These are phyloP conservation scores for Noccaea caerulescens DNA, from an alignment of 345 rosid species.

Conservation along the genomic window DNA sequence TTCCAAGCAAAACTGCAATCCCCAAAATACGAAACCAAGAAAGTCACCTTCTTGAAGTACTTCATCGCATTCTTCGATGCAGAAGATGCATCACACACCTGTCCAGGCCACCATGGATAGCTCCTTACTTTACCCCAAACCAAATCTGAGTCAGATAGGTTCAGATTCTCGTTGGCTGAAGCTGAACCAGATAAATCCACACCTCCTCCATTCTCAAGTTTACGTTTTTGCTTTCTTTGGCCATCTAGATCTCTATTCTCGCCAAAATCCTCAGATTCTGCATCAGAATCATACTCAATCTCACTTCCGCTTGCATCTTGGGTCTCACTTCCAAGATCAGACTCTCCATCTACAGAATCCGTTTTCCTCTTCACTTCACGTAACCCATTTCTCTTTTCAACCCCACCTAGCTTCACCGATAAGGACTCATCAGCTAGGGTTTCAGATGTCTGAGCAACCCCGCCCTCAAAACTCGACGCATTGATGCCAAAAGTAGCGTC, in stretches of 20 bases:
- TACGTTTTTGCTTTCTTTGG: slow-evolving; percentile 33
- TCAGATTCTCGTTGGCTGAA: slow-evolving; percentile 11
- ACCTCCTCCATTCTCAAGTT: slow-evolving; percentile 8
- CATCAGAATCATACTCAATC: neutral
- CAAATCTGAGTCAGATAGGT: slow-evolving; percentile 52
- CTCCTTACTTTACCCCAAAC: slow-evolving; percentile 84
- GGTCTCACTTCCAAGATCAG: neutral
- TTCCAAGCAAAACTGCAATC: slow-evolving; percentile 74
- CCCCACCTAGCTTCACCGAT: slow-evolving; percentile 1
- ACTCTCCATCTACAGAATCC: neutral
- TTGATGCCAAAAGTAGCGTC: slow-evolving; percentile 30
- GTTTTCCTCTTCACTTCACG: neutral
- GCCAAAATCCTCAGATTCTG: neutral
- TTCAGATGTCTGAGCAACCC: slow-evolving; percentile 5
- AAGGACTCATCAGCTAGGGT: slow-evolving; percentile 26
- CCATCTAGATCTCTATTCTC: neutral
- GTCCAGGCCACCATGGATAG: slow-evolving; percentile 95
- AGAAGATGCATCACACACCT: slow-evolving; percentile 54
- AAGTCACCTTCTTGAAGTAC: slow-evolving; percentile 55
- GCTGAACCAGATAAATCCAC: slow-evolving; percentile 4
- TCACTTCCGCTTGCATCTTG: neutral
- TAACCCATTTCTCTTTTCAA: neutral
- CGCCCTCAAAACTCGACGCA: neutral
- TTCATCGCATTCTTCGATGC: slow-evolving; percentile 57
- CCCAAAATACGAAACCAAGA: slow-evolving; percentile 65